Evolutionary conservation across 352 stramenopile species (phyloP), one percentile per base, ranked within the genome.

Genomic region (Phytophthora tubulina): DNA sequence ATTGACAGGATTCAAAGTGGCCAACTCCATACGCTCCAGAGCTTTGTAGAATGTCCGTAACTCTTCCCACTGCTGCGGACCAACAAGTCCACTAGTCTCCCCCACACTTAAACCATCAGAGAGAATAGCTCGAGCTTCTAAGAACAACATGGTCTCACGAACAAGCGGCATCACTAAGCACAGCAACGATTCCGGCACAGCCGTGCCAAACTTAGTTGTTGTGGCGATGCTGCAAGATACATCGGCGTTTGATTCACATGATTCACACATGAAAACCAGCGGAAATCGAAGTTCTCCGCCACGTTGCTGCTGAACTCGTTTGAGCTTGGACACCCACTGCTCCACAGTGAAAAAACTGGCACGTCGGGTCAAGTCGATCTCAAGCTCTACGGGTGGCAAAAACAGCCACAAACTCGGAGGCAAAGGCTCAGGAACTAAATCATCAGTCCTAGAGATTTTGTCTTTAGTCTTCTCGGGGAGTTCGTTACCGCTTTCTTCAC

Each of bases 371-470:
- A 68, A 64, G 15, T 78, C 70, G 2, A 89, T 39, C 6, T 69
- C 61, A 11, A 89, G 68, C 17, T 84, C 83, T 2, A 62, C 35
- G 0, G 85, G 85, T 1, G 85, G 81, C 14, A 91, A 56, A 36
- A 93, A 86, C 6, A 93, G 70, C 82, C 85, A 93, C 13, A 93
- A 65, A 69, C 76, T 90, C 5, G 85, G 85, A 9, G 83, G 83
- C 6, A 79, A 58, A 14, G 56, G 45, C 33, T 91, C 82, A 3
- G 45, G 54, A 36, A 14, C 49, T 15, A 63, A 41, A 14, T 75
- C 60, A 17, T 6, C 4, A 14, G 56, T 13, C 6, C 10, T 14
- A 14, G 7, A 27, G 6, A 46, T 30, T 9, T 66, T 67, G 1
- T 67, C 49, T 3, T 62, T 7, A 11, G 42, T n/a, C n/a, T 69